Base-by-base conservation (phyloP, 2,329 filamentous ascomycete species). In the Colletotrichum sp. region DNA sequence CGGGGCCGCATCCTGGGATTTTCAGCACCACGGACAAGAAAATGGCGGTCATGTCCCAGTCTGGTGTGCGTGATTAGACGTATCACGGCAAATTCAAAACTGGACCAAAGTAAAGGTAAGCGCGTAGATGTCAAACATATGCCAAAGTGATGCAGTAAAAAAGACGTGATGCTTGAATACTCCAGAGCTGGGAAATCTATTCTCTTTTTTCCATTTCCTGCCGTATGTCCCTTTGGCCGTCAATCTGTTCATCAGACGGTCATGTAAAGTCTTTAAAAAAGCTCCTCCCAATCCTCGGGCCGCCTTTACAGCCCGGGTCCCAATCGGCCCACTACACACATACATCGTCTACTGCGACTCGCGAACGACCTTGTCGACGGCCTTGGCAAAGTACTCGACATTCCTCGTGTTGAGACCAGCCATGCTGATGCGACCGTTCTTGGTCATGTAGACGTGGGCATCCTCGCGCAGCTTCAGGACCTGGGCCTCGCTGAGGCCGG, bases 371-470 rank as follows among this genome's bases (percentile, higher is more conserved):
- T 94, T 94, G 83, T 98, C 94, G 15, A 98, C 91, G 1, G 96
- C 95, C 85, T 94, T 93, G 64, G 96, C 97, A 81, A 98, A 94
- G 87, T 98, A 98, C 71, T 98, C 95, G 75, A 98, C 90, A 83
- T 98, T 99, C 81, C 93, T 88, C 30, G 95, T 94, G 86, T 98
- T 98, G 79, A 98, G 87, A n/a, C 97, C 97, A 7, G 97, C 97
- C 96, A 99, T 98, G 83, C 95, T 97, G 86, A 98, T 98, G 65
- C 97, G 94, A 27, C 97, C 97, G 83, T 99, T 99, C 91, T 98
- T 98, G 79, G 96, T 98, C 91, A 96, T 96, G 87, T 97, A 97
- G 70, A 97, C 89, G 84, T 97, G 95, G 75, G 89, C 91, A 66
- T 94, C 91, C 76, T 92, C 88, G 68, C 93, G 90, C 77, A 97